Base-by-base conservation (phyloP, 495 filamentous ascomycete genomes). In the Aspergillus indologenus region DNA sequence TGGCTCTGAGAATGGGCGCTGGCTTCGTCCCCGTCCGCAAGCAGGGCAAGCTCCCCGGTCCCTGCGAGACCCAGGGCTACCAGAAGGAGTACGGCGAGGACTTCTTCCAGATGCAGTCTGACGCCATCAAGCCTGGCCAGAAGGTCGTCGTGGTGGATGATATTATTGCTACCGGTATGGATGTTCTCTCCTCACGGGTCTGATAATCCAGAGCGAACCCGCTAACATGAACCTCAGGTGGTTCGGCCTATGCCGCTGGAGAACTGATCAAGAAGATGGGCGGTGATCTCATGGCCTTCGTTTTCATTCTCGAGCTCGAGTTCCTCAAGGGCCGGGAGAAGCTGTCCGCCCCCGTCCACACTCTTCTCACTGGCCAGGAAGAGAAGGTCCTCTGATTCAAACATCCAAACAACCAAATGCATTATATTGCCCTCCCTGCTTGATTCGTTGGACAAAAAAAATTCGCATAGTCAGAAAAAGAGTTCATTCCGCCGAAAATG, bases 81-180 rank as follows among this genome's bases (percentile, higher is more conserved):
- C 78, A 90, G 72, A 99, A 99, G 82, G 95, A 99, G 76, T 99
- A 99, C 70, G 95, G 95, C 23, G 83, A 87, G 77, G 95, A 99
- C 72, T 89, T 86, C 70, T 98, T 99, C 79, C 88, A 98, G 82
- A 95, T 98, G 78, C 95, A 99, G 78, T 76, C 75, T 53, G 91
- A 87, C 72, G 85, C 86, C 14, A 85, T 98, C 67, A 89, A 90
- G 80, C 80, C 83, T 43, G 95, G 92, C 19, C 90, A 96, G 81
- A 88, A 85, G 69, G 93, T 96, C 19, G 73, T 99, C 60, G 81
- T 99, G 51, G 89, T 99, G 45, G 94, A 99, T 70, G 94, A 99
- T 71, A 93, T 99, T 66, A 98, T 99, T 75, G 94, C 94, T 34
- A 99, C 94, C 61, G 94, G 94, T 96, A 81, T 71, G 86, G 73